Evolutionary conservation across 2,329 filamentous ascomycete genomes (phyloP).

Genomic region (Pseudopithomyces chartarum): DNA sequence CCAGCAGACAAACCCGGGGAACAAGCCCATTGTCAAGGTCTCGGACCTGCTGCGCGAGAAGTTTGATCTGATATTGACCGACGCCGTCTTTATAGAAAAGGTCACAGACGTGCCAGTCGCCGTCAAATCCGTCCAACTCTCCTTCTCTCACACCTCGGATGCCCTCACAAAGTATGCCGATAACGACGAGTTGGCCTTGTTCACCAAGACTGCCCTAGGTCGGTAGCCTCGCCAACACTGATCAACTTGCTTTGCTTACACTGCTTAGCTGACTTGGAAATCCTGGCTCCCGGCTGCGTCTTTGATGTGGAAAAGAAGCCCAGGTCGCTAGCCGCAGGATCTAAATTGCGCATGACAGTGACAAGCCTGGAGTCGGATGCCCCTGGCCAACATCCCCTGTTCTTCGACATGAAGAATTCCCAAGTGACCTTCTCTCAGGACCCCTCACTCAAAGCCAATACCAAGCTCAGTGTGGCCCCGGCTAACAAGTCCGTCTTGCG

Average conservation of each 20-base stretch:
- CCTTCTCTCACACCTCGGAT: slow-evolving; percentile 25
- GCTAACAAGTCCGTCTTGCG: slow-evolving; percentile 13
- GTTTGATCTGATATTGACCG: slow-evolving; percentile 68
- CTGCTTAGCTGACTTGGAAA: slow-evolving; percentile 64
- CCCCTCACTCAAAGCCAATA: background rate
- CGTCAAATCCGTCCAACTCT: slow-evolving; percentile 36
- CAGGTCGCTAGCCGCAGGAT: slow-evolving; percentile 57
- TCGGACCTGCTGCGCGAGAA: slow-evolving; percentile 73
- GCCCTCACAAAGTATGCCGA: slow-evolving; percentile 26
- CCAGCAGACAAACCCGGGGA: slow-evolving; percentile 48
- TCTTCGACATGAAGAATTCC: slow-evolving; percentile 35
- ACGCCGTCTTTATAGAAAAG: slow-evolving; percentile 61
- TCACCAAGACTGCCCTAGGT: slow-evolving; percentile 40
- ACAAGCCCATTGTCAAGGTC: slow-evolving; percentile 60
- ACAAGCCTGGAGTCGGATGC: slow-evolving; percentile 56
- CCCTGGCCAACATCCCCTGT: slow-evolving; percentile 30
- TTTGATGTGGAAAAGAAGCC: slow-evolving; percentile 64
- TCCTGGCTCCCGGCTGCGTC: slow-evolving; percentile 70
- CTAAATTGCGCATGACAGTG: slow-evolving; percentile 62
- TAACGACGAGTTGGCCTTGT: slow-evolving; percentile 34
- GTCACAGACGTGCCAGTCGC: slow-evolving; percentile 45
- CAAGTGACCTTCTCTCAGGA: slow-evolving; percentile 24
- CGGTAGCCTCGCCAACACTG: slow-evolving; percentile 7
- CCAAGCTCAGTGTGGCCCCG: background rate
- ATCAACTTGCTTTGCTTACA: slow-evolving; percentile 10